Conservation (phyloP, 306 rosid species). For the Rosa lucieae region DNA sequence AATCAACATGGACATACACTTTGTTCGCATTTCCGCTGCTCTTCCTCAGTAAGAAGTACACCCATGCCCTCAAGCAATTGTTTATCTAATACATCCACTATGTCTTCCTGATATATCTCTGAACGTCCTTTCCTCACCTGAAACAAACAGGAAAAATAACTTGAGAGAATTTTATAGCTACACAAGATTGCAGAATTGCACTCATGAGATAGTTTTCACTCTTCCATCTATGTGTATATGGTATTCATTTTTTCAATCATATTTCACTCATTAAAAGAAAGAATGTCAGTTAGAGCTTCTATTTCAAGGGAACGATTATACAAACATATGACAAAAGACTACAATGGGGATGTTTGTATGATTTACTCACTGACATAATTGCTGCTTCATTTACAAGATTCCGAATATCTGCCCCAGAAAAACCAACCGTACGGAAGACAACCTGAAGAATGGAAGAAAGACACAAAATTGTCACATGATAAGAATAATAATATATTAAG, state of each 20-base stretch:
- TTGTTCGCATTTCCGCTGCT: constrained; percentile 87
- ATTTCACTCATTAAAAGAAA: background rate
- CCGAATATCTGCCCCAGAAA: constrained; percentile 94
- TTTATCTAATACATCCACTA: constrained; percentile 89
- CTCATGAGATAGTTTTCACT: background rate
- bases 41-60: constrained; percentile 97
- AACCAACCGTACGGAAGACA: constrained; percentile 94
- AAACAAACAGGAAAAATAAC: constrained; percentile 25
- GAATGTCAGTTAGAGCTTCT: background rate
- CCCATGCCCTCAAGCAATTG: constrained; percentile 99
- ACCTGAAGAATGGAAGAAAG: constrained; percentile 50
- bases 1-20: constrained; percentile 48
- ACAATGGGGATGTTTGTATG: background rate
- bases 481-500: background rate
- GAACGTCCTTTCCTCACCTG: constrained; percentile 92
- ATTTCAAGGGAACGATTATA: background rate
- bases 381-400: constrained; percentile 98
- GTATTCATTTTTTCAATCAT: background rate
- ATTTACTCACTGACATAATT: constrained; percentile 84
- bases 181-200: constrained; percentile 8
- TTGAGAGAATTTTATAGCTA: background rate
- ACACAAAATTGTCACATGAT: background rate
- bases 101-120: constrained; percentile 67
- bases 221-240: background rate
- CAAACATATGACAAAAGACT: background rate